Base-by-base conservation (phyloP, 306 rosid genomes). In the Senna siamea region DNA sequence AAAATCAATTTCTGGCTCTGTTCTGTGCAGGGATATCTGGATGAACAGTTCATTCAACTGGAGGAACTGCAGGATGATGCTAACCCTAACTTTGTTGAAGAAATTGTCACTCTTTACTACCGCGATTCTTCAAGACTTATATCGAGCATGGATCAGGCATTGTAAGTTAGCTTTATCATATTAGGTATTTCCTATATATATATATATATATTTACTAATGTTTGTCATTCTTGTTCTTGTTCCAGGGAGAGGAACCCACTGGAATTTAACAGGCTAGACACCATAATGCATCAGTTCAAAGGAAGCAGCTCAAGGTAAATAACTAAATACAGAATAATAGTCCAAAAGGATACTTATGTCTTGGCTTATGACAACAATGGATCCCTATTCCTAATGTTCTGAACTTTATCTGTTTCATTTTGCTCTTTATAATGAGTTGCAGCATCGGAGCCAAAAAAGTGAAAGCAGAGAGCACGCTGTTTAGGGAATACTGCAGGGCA, bases 381-480 rank as follows among this genome's bases (percentile, higher is more conserved):
- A 71, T 26, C 30, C 30, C n/a, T n/a, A n/a, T 26, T 79, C 53
- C 47, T 53, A 22, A 78, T 22, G 74, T 51, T 75, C 59, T 73
- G 55, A 65, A 52, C 43, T 76, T 18, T 40, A 60, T 72, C 2
- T 47, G 40, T 74, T 73, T 30, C 44, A 1, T 43, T 44, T 79
- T 65, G 1, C 52, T 47, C 63, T 65, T 58, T 71, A 19, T 53
- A 66, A 79, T 84, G 84, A 79, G 54, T 32, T 82, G 87, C 89
- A 90, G 97, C 84, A 93, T 93, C 22, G 97, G 97, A 78, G 98
- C 97, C 84, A 90, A 87, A 77, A 93, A 86, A 86, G 97, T 93
- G 81, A 86, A 90, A 93, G 92, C 87, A 75, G 96, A 93, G 84
- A 83, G 92, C 84, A 88, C 85, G 57, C 83, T 83, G 59, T 90